Evolutionary conservation across 31 red algal genomes (phyloP).

Genomic region (Endocladia muricata): DNA sequence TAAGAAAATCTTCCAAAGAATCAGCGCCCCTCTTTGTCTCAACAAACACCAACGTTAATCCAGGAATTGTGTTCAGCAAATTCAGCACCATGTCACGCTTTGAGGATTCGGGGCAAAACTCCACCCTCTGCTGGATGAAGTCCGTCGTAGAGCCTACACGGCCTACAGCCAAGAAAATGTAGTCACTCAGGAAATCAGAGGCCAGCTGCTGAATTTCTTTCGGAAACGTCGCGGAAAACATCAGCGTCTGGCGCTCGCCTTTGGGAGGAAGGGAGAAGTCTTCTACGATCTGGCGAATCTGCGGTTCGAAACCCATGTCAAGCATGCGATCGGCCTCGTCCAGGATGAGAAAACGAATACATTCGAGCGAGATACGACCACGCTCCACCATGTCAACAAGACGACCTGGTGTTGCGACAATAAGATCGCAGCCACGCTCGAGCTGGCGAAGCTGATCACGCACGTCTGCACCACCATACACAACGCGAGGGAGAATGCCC

Average conservation of each 20-base stretch:
- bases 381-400: constrained; percentile 96
- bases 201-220: constrained; percentile 93
- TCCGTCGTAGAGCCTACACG: constrained; percentile 96
- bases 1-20: constrained; percentile 83
- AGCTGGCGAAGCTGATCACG: constrained; percentile 87
- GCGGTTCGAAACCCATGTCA: constrained; percentile 99
- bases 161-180: constrained; percentile 93
- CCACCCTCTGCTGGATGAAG: constrained; percentile 91
- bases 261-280: constrained; percentile 72
- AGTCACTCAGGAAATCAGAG: constrained; percentile 92
- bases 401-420: constrained; percentile 96
- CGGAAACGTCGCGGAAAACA: constrained; percentile 99
- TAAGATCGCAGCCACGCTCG: constrained; percentile 89
- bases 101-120: constrained; percentile 68
- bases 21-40: constrained; percentile 96
- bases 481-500: constrained; percentile 80
- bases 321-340: constrained; percentile 99
- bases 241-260: constrained; percentile 87
- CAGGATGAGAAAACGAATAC: constrained; percentile 83
- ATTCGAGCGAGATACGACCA: constrained; percentile 80
- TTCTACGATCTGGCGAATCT: constrained; percentile 98
- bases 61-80: constrained; percentile 85
- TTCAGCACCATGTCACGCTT: constrained; percentile 91
- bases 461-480: constrained; percentile 95
- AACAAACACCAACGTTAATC: constrained; percentile 89